Percentiles rank a stretch among this genome's conserved stretches.
These are phyloP conservation scores for Euphorbia schlechtendalii DNA, from an alignment of 441 rosid species.

Conservation along the genomic window DNA sequence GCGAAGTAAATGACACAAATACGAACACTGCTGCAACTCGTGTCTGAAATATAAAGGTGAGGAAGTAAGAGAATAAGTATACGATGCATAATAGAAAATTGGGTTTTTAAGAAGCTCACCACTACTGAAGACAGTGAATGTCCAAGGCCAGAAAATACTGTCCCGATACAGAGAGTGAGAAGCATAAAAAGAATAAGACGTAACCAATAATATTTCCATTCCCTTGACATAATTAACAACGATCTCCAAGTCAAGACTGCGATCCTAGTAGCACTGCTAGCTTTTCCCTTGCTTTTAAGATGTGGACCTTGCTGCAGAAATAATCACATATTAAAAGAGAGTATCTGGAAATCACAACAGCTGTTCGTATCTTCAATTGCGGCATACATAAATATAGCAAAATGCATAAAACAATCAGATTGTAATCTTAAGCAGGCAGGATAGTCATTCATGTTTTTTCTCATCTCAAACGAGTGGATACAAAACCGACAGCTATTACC, in stretches of 20 bases:
- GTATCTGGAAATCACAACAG: constrained; percentile 6
- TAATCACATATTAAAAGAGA: constrained; percentile 9
- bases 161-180: constrained; percentile 74
- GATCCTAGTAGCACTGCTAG: constrained; percentile 65
- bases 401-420: background rate
- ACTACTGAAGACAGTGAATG: constrained; percentile 92
- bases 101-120: constrained; percentile 43
- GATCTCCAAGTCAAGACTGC: constrained; percentile 99
- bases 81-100: background rate
- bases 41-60: constrained; percentile 45
- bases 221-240: constrained; percentile 88
- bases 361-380: background rate
- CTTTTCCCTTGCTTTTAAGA: constrained; percentile 90
- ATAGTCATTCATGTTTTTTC: background rate
- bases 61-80: constrained; percentile 9
- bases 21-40: constrained; percentile 86
- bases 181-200: constrained; percentile 81
- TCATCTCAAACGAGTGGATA: background rate
- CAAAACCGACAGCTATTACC: background rate
- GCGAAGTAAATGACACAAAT: constrained; percentile 82
- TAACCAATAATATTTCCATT: constrained; percentile 99
- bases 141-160: constrained; percentile 85
- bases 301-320: constrained; percentile 72
- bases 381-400: background rate
- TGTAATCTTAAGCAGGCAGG: background rate